A percentile compares a stretch with the other conserved stretches of the same genome.
Evolutionary conservation across 768 basidiomycete species (phyloP).

Genomic region (Lentinus brumalis): DNA sequence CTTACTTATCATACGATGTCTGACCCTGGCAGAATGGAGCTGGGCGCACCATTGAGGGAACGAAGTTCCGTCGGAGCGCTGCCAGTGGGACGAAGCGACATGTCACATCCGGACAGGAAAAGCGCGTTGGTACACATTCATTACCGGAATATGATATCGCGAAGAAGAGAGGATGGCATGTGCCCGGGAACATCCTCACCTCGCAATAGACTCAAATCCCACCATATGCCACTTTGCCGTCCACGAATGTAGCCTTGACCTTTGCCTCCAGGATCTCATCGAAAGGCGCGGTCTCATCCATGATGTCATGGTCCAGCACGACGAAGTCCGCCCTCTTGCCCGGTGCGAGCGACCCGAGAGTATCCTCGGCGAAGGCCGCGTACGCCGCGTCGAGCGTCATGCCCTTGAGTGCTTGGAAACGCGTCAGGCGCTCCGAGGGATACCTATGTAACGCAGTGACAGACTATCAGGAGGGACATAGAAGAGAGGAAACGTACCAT

Average conservation of each 20-base stretch:
- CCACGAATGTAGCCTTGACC: conserved; percentile 74
- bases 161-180: not conserved
- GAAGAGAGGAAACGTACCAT: conserved; percentile 55
- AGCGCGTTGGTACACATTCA: too few species aligned
- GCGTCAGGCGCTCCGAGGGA: conserved; percentile 70
- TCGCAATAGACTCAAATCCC: conserved; percentile 18
- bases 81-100: too few species aligned
- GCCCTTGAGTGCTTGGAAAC: conserved; percentile 82
- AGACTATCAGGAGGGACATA: not conserved
- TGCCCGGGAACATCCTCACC: not conserved
- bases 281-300: conserved; percentile 60
- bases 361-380: conserved; percentile 76
- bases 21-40: too few species aligned
- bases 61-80: too few species aligned
- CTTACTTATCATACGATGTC: too few species aligned
- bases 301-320: conserved; percentile 78
- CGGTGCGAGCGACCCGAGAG: conserved; percentile 66
- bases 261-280: conserved; percentile 65
- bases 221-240: conserved; percentile 71
- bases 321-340: conserved; percentile 92
- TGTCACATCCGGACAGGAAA: too few species aligned
- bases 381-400: conserved; percentile 92
- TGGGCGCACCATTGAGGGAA: too few species aligned
- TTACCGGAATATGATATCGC: not conserved
- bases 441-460: conserved; percentile 52